Base-by-base conservation (phyloP, 2,329 filamentous ascomycete species). In the Cytospora piceicola region DNA sequence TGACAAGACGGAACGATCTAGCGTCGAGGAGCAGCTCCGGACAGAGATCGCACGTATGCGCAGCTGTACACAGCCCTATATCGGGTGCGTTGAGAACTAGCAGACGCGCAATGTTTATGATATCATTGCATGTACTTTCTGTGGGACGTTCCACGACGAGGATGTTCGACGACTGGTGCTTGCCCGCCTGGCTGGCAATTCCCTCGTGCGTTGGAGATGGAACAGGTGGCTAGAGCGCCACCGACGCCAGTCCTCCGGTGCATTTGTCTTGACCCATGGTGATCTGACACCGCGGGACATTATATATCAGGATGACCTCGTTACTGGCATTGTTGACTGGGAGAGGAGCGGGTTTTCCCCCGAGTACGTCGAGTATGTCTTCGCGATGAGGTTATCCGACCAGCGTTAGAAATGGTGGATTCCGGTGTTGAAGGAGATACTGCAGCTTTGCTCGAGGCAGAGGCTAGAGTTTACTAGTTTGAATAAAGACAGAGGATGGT, bases 311-410 rank as follows among this genome's bases (percentile, higher is more conserved):
- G 58, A 58, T 11, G 58, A 42, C 0, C 49, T 56, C 0, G 56
- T 67, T 14, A 65, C 62, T 14, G 67, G 65, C 9, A 69, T 69
- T 30, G 39, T 69, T 14, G 65, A 67, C 58, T 69, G 67, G 67
- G 67, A 67, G 17, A 56, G 53, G 27, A 65, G 67, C 46, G 67
- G 67, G 2, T 67, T 67, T 46, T 69, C 63, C 52, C 67, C 67
- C 6, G 65, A 67, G 30, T 69, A 69, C 54, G 65, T 61, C 3
- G 67, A 67, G 34, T 69, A 65, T n/a, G 67, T 62, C 0, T 65
- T 69, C 24, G 65, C 65, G 20, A 65, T 62, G 65, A 30, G 12
- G 36, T 30, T 63, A 11, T 57, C 58, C 14, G 58, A 61, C 24
- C 15, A 27, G 7, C 39, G 57, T 34, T 61, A 67, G 55, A 36